A percentile compares a stretch with the other conserved stretches of the same genome.
Evolutionary conservation across 768 basidiomycete genomes (phyloP).

Genomic region (Leucocoprinus birnbaumii): DNA sequence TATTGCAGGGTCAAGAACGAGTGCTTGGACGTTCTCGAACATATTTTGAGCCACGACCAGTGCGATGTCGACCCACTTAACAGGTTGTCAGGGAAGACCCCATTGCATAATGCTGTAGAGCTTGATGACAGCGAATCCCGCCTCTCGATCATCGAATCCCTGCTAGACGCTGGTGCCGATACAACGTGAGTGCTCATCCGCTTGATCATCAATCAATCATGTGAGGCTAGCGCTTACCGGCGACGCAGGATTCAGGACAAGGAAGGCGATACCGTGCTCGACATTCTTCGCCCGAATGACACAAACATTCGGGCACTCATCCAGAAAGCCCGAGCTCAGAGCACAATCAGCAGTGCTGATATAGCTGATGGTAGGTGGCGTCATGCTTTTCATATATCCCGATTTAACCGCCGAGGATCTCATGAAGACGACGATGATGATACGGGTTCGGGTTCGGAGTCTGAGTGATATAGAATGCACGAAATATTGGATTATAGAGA

Average conservation of each 20-base stretch:
- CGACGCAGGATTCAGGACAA: constrained; percentile 66
- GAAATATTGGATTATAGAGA: background rate
- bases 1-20: constrained; percentile 46
- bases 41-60: constrained; percentile 67
- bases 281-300: constrained; percentile 55
- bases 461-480: background rate
- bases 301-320: constrained; percentile 47
- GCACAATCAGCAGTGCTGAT: constrained; percentile 53
- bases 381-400: background rate
- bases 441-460: constrained; percentile 19
- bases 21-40: constrained; percentile 62
- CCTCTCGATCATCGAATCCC: constrained; percentile 50
- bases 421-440: constrained; percentile 26
- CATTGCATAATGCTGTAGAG: constrained; percentile 70
- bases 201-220: too few relatives aligned
- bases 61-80: constrained; percentile 85
- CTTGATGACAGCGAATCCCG: constrained; percentile 55
- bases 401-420: background rate
- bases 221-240: background rate
- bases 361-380: constrained; percentile 54
- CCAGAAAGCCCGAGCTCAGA: constrained; percentile 49
- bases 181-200: constrained; percentile 42
- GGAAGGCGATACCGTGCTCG: constrained; percentile 52
- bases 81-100: constrained; percentile 65
- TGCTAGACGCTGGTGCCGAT: constrained; percentile 81